These are phyloP conservation scores for Agarophyton chilense DNA, from an alignment of 23 red algal genomes.

Conservation along the genomic window DNA sequence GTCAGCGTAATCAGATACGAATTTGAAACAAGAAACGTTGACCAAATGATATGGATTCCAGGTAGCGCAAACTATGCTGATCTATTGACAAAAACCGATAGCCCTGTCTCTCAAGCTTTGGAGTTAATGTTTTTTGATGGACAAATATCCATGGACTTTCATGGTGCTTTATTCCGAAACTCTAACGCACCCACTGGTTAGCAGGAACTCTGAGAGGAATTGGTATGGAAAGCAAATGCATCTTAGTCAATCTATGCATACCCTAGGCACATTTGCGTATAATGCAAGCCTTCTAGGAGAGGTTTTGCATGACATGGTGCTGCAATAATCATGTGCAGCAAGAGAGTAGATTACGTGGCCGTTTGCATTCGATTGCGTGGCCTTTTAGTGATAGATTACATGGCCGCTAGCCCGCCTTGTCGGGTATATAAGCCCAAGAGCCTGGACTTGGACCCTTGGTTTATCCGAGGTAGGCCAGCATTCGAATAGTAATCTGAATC, in stretches of 20 bases:
- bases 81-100: slow-evolving; percentile 22
- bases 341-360: no score
- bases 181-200: not conserved
- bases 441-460: no score
- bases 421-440: no score
- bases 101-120: not conserved
- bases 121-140: not conserved
- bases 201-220: not conserved
- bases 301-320: no score
- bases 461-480: no score
- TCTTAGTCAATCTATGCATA: not conserved
- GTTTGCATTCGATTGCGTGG: no score
- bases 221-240: slow-evolving; percentile 1
- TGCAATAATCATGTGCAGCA: no score
- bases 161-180: not conserved
- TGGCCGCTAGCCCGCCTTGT: no score
- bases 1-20: not conserved
- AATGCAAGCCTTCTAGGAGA: no score
- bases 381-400: no score
- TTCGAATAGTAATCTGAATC: no score
- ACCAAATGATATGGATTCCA: slow-evolving; percentile 33
- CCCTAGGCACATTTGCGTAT: no score
- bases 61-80: slow-evolving; percentile 7
- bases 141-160: slow-evolving; percentile 8
- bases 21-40: slow-evolving; percentile 35